phyloP scores from a whole-genome alignment of 2,329 filamentous ascomycete genomes.

The Trichophyton schoenleinii region DNA sequence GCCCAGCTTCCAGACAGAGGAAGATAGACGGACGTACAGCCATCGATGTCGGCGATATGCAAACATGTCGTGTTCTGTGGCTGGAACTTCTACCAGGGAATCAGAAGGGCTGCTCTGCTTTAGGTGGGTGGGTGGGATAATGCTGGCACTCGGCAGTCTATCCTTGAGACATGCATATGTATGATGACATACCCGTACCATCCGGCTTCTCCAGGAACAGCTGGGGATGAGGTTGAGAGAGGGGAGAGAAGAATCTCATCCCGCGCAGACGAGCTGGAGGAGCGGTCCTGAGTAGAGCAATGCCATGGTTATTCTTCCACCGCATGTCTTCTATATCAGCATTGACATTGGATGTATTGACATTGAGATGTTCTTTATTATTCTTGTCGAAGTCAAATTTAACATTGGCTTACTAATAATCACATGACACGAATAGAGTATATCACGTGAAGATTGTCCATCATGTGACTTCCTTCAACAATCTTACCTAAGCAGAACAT shows the following conservation, averaged over 20 bases:
- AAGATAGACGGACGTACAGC: no score
- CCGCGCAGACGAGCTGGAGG: background rate
- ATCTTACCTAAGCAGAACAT: background rate
- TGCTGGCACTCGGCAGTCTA: background rate
- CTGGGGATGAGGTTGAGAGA: background rate
- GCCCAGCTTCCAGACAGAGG: no score
- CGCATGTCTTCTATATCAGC: no score
- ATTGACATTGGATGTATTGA: no score
- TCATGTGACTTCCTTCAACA: background rate
- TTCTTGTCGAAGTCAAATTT: no score
- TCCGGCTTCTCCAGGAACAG: background rate
- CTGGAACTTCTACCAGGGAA: background rate
- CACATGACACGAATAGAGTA: background rate
- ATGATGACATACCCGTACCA: background rate
- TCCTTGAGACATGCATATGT: background rate
- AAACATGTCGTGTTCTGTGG: background rate
- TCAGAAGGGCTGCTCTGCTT: no score
- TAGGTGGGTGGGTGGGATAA: background rate
- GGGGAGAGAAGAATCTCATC: background rate
- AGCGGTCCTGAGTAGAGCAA: background rate
- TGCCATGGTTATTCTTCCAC: background rate
- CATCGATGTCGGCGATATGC: background rate
- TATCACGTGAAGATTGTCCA: background rate
- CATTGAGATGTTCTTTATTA: no score
- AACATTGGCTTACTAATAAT: background rate